Conservation (phyloP, 1,139 yeast genomes). For the Kurtzmaniella quercitrusa region DNA sequence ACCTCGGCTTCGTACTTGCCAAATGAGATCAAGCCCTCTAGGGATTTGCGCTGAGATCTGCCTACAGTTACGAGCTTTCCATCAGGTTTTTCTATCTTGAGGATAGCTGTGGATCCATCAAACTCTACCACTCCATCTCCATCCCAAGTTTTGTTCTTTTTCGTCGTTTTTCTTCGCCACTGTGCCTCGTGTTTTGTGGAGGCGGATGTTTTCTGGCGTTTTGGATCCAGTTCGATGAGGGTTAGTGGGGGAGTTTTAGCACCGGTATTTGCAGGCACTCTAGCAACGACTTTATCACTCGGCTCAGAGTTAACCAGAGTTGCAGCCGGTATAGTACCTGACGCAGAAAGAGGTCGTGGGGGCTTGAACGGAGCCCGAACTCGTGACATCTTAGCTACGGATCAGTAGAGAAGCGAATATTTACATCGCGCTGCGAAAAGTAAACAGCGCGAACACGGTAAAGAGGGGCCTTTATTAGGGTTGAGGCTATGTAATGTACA, state of each 20-base stretch:
- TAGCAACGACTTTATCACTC: not conserved
- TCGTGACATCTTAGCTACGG: slow-evolving; percentile 9
- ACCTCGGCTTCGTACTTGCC: slow-evolving; percentile 28
- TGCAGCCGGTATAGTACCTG: not conserved
- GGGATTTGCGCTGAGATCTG: slow-evolving; percentile 10
- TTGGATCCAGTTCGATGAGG: not conserved
- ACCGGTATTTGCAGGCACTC: not conserved
- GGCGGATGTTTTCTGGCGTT: not conserved
- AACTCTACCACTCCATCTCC: slow-evolving; percentile 69
- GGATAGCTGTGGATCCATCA: slow-evolving; percentile 12
- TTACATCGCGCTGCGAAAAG: slow-evolving; percentile 4
- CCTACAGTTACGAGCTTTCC: slow-evolving; percentile 16
- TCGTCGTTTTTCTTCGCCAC: slow-evolving; percentile 67
- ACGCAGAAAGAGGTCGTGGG: slow-evolving; percentile 19
- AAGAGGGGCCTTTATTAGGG: not conserved
- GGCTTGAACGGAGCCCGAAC: slow-evolving; percentile 35
- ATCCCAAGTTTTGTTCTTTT: slow-evolving; percentile 92
- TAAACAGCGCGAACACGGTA: slow-evolving; percentile 1
- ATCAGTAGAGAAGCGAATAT: slow-evolving; percentile 16
- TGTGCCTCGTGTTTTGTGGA: slow-evolving; percentile 35
- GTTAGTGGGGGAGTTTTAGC: not conserved
- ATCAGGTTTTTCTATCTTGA: slow-evolving; percentile 13
- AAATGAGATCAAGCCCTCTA: slow-evolving; percentile 14
- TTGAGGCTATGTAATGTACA: not conserved
- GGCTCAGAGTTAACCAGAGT: not conserved